These are phyloP conservation scores for Arachis hypogaea DNA, from an alignment of 306 rosid genomes.

Conservation along the genomic window DNA sequence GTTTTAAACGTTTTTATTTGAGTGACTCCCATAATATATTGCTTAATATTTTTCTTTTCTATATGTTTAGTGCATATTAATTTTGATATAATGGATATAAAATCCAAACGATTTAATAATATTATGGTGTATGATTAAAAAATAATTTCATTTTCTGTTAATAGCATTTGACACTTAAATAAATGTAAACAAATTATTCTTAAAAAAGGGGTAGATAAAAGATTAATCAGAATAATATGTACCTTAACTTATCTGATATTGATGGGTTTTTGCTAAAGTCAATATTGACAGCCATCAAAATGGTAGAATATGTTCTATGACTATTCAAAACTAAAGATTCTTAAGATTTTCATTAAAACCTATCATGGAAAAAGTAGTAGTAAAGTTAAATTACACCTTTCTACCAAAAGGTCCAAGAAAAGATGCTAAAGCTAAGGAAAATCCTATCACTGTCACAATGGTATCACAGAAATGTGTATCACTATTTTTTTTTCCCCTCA, in stretches of 20 bases:
- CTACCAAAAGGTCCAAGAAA: slow-evolving; percentile 13
- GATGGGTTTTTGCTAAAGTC: slow-evolving; percentile 14
- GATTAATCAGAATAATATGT: too few species aligned
- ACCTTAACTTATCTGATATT: background rate
- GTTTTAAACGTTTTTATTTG: too few species aligned
- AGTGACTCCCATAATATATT: too few species aligned
- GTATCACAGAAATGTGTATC: background rate
- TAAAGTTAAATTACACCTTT: slow-evolving; percentile 11
- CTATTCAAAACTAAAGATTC: slow-evolving; percentile 31
- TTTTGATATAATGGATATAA: too few species aligned
- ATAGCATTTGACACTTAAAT: too few species aligned
- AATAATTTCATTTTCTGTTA: too few species aligned
- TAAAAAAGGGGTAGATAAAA: too few species aligned
- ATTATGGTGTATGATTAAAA: too few species aligned
- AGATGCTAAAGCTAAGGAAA: slow-evolving; percentile 29
- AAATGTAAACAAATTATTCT: too few species aligned
- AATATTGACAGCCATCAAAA: background rate
- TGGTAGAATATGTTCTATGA: slow-evolving; percentile 10
- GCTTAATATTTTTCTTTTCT: too few species aligned
- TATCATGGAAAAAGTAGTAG: slow-evolving; percentile 20
- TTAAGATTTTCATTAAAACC: background rate
- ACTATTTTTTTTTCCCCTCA: background rate
- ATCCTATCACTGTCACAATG: background rate
- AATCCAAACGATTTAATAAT: too few species aligned
- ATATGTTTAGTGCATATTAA: too few species aligned